Conservation (phyloP, 768 basidiomycete genomes). For the Phlebiopsis gigantea region DNA sequence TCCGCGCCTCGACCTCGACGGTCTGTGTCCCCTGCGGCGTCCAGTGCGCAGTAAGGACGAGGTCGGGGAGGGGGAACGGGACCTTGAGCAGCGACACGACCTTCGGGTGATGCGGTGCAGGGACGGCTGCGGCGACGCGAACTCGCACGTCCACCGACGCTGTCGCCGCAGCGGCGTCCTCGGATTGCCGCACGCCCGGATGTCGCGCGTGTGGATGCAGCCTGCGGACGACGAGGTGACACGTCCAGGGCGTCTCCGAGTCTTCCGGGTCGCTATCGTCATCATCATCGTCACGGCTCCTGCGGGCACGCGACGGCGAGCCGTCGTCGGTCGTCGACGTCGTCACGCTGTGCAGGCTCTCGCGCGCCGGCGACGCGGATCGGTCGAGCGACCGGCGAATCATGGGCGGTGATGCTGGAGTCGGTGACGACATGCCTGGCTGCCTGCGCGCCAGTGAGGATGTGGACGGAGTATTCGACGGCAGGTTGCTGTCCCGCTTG, state of each 20-base stretch:
- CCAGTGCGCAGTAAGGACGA: conserved; percentile 57
- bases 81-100: conserved; percentile 89
- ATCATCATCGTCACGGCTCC: conserved; percentile 10
- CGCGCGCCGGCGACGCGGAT: conserved; percentile 9
- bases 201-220: conserved; percentile 18
- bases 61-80: conserved; percentile 81
- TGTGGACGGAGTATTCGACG: conserved; percentile 11
- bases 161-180: conserved; percentile 10
- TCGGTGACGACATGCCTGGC: background rate
- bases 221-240: conserved; percentile 66
- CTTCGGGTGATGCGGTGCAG: conserved; percentile 94
- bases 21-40: conserved; percentile 17
- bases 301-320: conserved; percentile 7
- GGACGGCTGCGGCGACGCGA: conserved; percentile 80
- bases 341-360: conserved; percentile 11
- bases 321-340: conserved; percentile 17
- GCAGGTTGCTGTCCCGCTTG: conserved; percentile 3
- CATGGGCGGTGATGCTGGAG: conserved; percentile 13
- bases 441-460: conserved; percentile 10
- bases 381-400: conserved; percentile 12
- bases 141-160: conserved; percentile 29
- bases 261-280: conserved; percentile 94
- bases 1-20: conserved; percentile 26
- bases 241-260: conserved; percentile 94
- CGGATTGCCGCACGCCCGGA: conserved; percentile 4